These are phyloP conservation scores for Austropuccinia psidii DNA, from an alignment of 1,284 basidiomycete species.

Conservation along the genomic window DNA sequence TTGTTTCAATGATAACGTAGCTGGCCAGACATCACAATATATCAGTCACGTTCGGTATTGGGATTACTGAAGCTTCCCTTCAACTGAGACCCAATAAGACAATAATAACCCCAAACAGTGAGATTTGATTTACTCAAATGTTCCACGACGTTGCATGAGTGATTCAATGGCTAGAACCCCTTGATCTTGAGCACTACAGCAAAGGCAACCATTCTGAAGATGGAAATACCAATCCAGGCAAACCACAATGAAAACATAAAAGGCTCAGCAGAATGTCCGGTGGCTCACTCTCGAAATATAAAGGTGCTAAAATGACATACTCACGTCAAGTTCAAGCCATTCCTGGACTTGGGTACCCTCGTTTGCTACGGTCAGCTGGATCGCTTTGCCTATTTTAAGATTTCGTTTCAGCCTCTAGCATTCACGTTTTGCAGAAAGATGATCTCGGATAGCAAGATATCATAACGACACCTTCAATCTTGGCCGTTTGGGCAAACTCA, in stretches of 20 bases:
- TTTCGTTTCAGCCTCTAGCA: background rate
- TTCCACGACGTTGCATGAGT: constrained; percentile 32
- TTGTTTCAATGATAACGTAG: constrained; percentile 35
- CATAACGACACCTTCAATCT: constrained; percentile 28
- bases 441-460: background rate
- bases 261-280: too few relatives aligned
- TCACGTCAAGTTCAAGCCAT: constrained; percentile 37
- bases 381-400: constrained; percentile 5
- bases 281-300: too few relatives aligned
- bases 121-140: constrained; percentile 28
- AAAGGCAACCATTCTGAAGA: constrained; percentile 35
- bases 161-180: constrained; percentile 33
- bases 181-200: constrained; percentile 36
- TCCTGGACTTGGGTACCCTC: constrained; percentile 34
- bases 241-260: background rate
- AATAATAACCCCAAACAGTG: too few relatives aligned
- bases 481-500: constrained; percentile 36
- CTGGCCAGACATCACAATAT: too few relatives aligned
- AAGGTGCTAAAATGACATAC: background rate
- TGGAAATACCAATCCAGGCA: background rate
- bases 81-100: background rate
- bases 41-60: too few relatives aligned
- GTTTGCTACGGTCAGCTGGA: constrained; percentile 33
- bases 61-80: too few relatives aligned
- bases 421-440: background rate